Conservation (phyloP, 225 moss, liverwort and hornwort genomes). For the Asterella californica region DNA sequence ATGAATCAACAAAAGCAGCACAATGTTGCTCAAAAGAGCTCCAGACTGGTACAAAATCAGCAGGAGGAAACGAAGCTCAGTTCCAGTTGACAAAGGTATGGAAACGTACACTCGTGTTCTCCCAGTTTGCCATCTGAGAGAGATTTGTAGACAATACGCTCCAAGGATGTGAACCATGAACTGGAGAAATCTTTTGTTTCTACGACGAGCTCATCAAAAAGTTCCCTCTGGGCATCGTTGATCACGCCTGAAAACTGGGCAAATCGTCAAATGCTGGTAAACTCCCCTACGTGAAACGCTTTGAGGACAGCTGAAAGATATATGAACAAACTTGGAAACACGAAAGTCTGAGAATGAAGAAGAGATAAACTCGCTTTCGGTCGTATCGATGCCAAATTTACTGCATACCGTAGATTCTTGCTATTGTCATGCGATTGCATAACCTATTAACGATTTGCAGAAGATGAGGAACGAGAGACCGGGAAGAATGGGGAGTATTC, state of each 20-base stretch:
- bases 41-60: background rate
- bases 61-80: background rate
- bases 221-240: slow-evolving; percentile 94
- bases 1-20: background rate
- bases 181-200: slow-evolving; percentile 85
- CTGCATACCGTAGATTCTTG: too few species aligned
- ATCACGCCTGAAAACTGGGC: slow-evolving; percentile 65
- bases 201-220: slow-evolving; percentile 89
- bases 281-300: too few species aligned
- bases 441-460: too few species aligned
- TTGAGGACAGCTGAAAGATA: too few species aligned
- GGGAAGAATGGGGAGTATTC: too few species aligned
- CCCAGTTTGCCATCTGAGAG: slow-evolving; percentile 98
- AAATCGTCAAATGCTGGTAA: too few species aligned
- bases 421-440: too few species aligned
- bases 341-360: too few species aligned
- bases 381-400: too few species aligned
- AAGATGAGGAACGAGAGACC: too few species aligned
- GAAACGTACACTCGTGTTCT: slow-evolving; percentile 81
- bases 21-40: background rate
- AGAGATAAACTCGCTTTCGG: too few species aligned
- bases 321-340: too few species aligned
- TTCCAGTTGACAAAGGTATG: background rate
- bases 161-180: slow-evolving; percentile 77
- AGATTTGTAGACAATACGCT: slow-evolving; percentile 94